Evolutionary conservation across 257 asterid genomes (phyloP), one percentile per base, ranked within the genome.

Genomic region (Buddleja alternifolia): DNA sequence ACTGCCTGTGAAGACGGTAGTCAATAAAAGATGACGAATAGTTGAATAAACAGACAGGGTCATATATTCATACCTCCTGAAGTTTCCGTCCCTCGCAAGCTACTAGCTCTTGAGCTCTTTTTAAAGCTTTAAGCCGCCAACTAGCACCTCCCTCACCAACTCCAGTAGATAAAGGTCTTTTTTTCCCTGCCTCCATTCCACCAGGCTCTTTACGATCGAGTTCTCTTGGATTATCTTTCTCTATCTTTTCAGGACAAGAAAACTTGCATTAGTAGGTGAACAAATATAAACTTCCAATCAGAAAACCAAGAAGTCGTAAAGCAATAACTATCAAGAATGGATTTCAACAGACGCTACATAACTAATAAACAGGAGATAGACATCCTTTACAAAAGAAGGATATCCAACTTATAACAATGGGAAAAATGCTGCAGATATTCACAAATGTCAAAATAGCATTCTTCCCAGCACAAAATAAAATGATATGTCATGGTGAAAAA

Each of bases 71-170:
- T 72, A 88, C 99, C 86, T 90, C 93, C 23, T 89, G 79, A 66
- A 94, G 84, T 25, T 79, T 73, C 61, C 88, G 85, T 40, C 97
- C 97, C 71, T 91, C 99, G 19, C 97, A 96, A 66, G 88, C 85
- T 72, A 97, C 96, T 83, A 90, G 99, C 78, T 94, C 97, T 77
- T 89, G 80, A 50, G 99, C 83, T 72, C 97, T 85, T 81, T 86
- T 91, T 80, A 94, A 78, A 64, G 97, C 96, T 84, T 91, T 94
- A 50, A 87, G 92, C 85, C 99, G 83, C 99, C 97, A 94, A 82
- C 97, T 94, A 58, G 99, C 99, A 66, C 99, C 99, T 60, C 99
- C 99, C 86, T 94, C 99, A 23, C 99, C 99, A 73, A 87, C 79
- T 32, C 83, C 67, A 16, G 78, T 63, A 42, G 99, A 90, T 64